A percentile compares a stretch with the other conserved stretches of the same genome.
Evolutionary conservation across 2,329 filamentous ascomycete genomes (phyloP).

Genomic region (Pyrenophora teres): DNA sequence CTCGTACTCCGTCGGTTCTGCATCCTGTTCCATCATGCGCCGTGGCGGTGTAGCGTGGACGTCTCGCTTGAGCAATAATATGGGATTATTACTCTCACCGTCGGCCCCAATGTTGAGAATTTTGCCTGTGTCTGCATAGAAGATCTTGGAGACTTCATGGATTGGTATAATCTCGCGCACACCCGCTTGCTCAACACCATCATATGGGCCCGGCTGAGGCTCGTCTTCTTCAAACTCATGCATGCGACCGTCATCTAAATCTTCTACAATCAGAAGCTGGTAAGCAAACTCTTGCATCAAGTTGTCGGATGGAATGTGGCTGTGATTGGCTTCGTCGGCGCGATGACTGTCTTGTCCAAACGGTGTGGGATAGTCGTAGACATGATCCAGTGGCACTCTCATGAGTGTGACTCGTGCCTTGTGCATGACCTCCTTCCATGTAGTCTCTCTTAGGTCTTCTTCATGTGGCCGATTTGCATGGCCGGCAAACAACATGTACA

Average conservation of each 20-base stretch:
- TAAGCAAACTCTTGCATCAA: constrained; percentile 73
- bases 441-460: constrained; percentile 66
- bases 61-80: constrained; percentile 76
- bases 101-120: constrained; percentile 81
- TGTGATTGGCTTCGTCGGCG: constrained; percentile 22
- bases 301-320: constrained; percentile 49
- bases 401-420: constrained; percentile 84
- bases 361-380: constrained; percentile 52
- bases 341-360: constrained; percentile 23
- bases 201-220: constrained; percentile 61
- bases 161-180: constrained; percentile 70
- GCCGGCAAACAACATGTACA: constrained; percentile 94
- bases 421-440: constrained; percentile 97
- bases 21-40: constrained; percentile 58
- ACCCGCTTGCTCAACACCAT: constrained; percentile 65
- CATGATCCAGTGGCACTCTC: constrained; percentile 65
- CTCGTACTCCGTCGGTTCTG: constrained; percentile 32
- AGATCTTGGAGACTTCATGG: constrained; percentile 83
- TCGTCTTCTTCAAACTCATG: constrained; percentile 68
- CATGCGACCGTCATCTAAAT: constrained; percentile 73
- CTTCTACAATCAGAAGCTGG: constrained; percentile 80
- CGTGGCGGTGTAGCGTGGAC: constrained; percentile 65
- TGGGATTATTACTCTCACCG: constrained; percentile 71
- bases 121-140: constrained; percentile 89
- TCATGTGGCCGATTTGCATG: constrained; percentile 66